Conservation (phyloP, 768 basidiomycete genomes). For the Russula sp. region DNA sequence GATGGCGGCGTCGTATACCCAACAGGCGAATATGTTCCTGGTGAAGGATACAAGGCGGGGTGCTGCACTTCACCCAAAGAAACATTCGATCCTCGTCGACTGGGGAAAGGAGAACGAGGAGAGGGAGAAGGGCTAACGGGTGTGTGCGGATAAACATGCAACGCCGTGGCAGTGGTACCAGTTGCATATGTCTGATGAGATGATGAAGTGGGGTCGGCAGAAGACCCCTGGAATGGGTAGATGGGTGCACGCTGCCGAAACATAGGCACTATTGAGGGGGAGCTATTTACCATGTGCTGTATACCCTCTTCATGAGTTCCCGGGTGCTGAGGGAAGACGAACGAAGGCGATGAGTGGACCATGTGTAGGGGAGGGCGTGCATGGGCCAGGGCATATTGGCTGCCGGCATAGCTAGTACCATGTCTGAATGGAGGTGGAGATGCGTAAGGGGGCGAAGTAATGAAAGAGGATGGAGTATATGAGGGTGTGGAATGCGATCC, state of each 20-base stretch:
- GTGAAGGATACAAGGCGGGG: conserved; percentile 21
- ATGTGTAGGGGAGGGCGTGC: background rate
- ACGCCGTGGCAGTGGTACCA: conserved; percentile 11
- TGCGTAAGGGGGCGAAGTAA: conserved; percentile 20
- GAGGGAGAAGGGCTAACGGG: conserved; percentile 24
- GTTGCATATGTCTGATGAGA: conserved; percentile 25
- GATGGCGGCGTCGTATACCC: conserved; percentile 29
- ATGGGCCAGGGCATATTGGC: conserved; percentile 3
- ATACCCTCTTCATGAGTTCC: conserved; percentile 4
- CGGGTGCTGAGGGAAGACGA: conserved; percentile 6
- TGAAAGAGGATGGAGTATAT: background rate
- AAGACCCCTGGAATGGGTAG: conserved; percentile 33
- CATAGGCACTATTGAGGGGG: conserved; percentile 31
- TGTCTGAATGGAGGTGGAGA: conserved; percentile 20
- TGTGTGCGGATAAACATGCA: conserved; percentile 5
- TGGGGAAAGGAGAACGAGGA: conserved; percentile 16
- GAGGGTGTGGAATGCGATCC: background rate
- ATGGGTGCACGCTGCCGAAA: conserved; percentile 32
- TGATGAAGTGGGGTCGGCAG: conserved; percentile 29
- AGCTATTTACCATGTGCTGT: conserved; percentile 20
- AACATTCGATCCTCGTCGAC: background rate
- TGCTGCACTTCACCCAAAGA: conserved; percentile 11
- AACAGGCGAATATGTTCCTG: conserved; percentile 23
- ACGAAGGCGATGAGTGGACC: conserved; percentile 5
- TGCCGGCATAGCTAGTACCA: background rate